phyloP scores from a whole-genome alignment of 257 asterid genomes.

The Solanum rostratum region DNA sequence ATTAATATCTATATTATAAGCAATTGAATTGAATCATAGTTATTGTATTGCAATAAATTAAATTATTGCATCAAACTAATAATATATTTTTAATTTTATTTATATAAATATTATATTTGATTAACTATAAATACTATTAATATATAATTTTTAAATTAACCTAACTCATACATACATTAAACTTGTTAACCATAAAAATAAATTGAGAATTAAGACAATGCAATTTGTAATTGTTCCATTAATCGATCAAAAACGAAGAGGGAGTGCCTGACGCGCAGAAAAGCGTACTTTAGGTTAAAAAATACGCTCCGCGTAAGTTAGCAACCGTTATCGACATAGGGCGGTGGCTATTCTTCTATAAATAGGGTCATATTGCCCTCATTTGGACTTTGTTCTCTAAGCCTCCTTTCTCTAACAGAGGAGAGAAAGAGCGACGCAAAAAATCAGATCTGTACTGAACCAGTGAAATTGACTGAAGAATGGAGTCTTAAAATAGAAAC shows the following conservation, averaged over 20 bases:
- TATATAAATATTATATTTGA: no score
- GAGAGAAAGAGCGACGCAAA: constrained; percentile 4
- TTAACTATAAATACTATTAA: no score
- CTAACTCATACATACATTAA: no score
- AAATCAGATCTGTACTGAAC: not conserved
- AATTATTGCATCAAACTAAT: no score
- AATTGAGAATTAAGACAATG: no score
- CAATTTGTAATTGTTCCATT: no score
- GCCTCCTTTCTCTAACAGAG: constrained; percentile 8
- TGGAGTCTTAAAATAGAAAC: not conserved
- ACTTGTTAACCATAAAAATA: no score
- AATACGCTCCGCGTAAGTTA: not conserved
- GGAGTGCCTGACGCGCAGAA: not conserved
- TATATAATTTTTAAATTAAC: no score
- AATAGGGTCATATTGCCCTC: constrained; percentile 9
- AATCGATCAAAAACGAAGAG: not conserved
- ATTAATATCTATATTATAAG: no score
- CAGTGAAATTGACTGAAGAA: not conserved
- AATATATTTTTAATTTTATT: no score
- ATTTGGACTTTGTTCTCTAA: accelerated
- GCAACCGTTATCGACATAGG: not conserved
- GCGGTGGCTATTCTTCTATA: constrained; percentile 21
- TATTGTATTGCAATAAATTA: no score
- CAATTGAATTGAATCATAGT: no score
- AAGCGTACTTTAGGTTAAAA: not conserved